Evolutionary conservation across 2,329 filamentous ascomycete species (phyloP), one percentile per base, ranked within the genome.

Genomic region (Thermoascus crustaceus): DNA sequence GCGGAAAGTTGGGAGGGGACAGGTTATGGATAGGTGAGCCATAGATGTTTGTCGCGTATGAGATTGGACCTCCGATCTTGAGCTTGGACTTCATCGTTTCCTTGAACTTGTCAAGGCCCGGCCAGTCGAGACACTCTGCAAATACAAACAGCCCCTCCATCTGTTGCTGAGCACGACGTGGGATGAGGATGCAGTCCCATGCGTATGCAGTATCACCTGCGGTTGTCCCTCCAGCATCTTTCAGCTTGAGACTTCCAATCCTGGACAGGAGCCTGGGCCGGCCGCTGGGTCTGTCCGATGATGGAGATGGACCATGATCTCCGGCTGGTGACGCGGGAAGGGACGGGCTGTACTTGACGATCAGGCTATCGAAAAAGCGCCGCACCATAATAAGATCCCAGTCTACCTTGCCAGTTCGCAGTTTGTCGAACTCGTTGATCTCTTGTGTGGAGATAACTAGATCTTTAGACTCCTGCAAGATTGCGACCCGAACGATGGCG

Each of bases 331-430:
- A 18, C 5, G 21, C 6, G 8, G 30, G 10, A 9, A 10, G 20
- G 9, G 37, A 34, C 6, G 43, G 32, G 7, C 25, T 32, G 34
- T 51, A 57, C 19, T 43, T 45, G 10, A 71, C 59, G 11, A 58
- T 49, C n/a, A 75, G 55, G 32, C 68, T 73, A 27, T 73, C 66
- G 20, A 75, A 52, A 33, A 75, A 74, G 2, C 68, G 61, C 14
- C 69, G 63, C 5, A 68, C 69, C 11, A 72, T 58, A 2, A 76
- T 59, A 16, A 77, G 52, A 50, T 75, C 72, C 73, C 73, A 76
- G 34, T 73, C 66, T 4, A 71, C 58, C 45, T 76, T 75, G 4
- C 59, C 55, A n/a, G 63, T 68, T 37, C 68, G 65, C 27, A 69
- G 48, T 14, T 58, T 58, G 30, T 67, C 60, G 34, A 73, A 69